These are phyloP conservation scores for Pythium volutum DNA, from an alignment of 352 stramenopile genomes.

Conservation along the genomic window DNA sequence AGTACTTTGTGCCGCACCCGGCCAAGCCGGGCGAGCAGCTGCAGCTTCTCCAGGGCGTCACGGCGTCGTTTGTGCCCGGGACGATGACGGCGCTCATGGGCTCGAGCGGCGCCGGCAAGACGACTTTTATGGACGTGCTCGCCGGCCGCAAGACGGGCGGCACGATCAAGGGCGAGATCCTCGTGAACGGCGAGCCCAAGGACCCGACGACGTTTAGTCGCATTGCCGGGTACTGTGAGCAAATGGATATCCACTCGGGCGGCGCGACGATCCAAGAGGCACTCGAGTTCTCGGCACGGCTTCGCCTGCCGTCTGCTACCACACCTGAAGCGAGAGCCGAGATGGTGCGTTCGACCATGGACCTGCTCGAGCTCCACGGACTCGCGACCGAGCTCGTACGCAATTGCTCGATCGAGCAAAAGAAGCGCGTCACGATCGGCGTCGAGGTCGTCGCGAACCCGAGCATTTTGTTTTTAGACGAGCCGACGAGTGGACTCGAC, in stretches of 20 bases:
- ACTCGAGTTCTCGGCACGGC: constrained; percentile 16
- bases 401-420: constrained; percentile 82
- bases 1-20: constrained; percentile 28
- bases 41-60: constrained; percentile 33
- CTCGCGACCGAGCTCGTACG: constrained; percentile 65
- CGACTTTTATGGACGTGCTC: constrained; percentile 91
- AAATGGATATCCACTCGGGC: constrained; percentile 26
- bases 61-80: constrained; percentile 28
- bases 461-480: constrained; percentile 93
- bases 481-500: constrained; percentile 89
- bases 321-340: constrained; percentile 9
- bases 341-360: constrained; percentile 48
- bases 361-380: constrained; percentile 47
- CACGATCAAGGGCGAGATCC: constrained; percentile 42
- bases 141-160: constrained; percentile 85
- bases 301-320: constrained; percentile 13
- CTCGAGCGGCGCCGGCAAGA: constrained; percentile 70
- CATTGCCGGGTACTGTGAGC: constrained; percentile 24
- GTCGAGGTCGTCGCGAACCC: constrained; percentile 92
- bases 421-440: constrained; percentile 92
- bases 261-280: constrained; percentile 27
- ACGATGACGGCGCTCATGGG: constrained; percentile 49
- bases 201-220: constrained; percentile 14
- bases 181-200: constrained; percentile 24
- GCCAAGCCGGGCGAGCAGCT: constrained; percentile 2